phyloP scores from a whole-genome alignment of 169 alveolate species.

The Babesia caballi region DNA sequence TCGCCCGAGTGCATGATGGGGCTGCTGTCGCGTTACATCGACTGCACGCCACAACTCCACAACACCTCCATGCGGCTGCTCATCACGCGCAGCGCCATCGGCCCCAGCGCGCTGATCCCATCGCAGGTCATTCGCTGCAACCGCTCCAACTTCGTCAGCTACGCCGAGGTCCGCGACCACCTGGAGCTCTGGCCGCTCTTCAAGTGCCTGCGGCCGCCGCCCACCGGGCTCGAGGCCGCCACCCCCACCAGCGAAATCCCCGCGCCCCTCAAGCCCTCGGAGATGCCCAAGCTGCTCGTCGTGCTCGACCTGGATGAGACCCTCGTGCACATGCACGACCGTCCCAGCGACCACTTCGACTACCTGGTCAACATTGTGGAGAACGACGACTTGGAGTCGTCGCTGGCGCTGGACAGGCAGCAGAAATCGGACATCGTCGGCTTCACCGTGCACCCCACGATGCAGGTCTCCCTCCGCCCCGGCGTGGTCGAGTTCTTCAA shows the following conservation, averaged over 20 bases:
- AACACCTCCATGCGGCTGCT: constrained; percentile 15
- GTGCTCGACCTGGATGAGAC: constrained; percentile 50
- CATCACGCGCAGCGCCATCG: neutral
- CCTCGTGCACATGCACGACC: constrained; percentile 37
- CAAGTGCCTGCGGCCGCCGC: neutral
- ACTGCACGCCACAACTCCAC: constrained; percentile 17
- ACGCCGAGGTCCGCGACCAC: neutral
- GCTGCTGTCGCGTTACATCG: constrained; percentile 17
- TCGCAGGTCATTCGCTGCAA: constrained; percentile 23
- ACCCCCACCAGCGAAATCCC: neutral
- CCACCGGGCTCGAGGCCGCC: neutral
- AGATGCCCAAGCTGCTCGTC: constrained; percentile 15
- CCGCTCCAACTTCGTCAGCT: neutral
- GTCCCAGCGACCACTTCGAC: constrained; percentile 25
- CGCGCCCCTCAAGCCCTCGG: neutral
- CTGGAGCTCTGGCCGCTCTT: constrained; percentile 1
- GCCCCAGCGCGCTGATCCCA: neutral
- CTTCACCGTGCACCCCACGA: constrained; percentile 26
- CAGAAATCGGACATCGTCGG: neutral
- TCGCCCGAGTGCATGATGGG: constrained; percentile 26
- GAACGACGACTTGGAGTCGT: neutral
- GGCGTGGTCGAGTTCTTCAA: constrained; percentile 34
- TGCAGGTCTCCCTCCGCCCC: constrained; percentile 41
- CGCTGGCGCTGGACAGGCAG: neutral
- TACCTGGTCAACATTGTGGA: constrained; percentile 35